A percentile compares a stretch with the other conserved stretches of the same genome.
phyloP scores from a whole-genome alignment of 1,284 basidiomycete species.

The Ustilago hordei region DNA sequence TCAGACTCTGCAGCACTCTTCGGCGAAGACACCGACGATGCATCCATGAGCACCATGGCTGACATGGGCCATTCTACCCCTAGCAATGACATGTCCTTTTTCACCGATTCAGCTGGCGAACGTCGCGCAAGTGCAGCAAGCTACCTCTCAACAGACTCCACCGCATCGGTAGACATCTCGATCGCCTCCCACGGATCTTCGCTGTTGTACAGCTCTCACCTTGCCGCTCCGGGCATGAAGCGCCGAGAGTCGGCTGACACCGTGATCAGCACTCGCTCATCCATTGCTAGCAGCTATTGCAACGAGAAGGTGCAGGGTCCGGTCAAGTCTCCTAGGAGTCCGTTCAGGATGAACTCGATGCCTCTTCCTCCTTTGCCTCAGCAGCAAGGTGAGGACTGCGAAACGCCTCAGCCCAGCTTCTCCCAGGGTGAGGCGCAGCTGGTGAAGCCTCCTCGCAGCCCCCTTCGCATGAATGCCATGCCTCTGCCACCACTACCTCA shows the following conservation, averaged over 20 bases:
- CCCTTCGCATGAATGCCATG: slow-evolving; percentile 27
- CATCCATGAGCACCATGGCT: slow-evolving; percentile 37
- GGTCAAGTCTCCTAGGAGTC: slow-evolving; percentile 30
- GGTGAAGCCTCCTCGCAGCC: slow-evolving; percentile 9
- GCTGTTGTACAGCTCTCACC: slow-evolving; percentile 37
- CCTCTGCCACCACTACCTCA: slow-evolving; percentile 35
- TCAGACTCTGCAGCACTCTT: slow-evolving; percentile 24
- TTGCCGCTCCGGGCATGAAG: slow-evolving; percentile 24
- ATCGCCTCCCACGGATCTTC: slow-evolving; percentile 35
- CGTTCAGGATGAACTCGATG: slow-evolving; percentile 14
- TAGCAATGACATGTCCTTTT: not conserved
- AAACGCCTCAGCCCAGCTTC: slow-evolving; percentile 19
- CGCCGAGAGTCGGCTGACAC: slow-evolving; percentile 26
- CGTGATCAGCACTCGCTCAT: slow-evolving; percentile 32
- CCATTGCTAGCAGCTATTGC: slow-evolving; percentile 37
- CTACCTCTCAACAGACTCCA: slow-evolving; percentile 37
- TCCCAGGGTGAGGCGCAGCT: not conserved
- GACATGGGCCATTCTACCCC: slow-evolving; percentile 32
- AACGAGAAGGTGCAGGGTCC: slow-evolving; percentile 18
- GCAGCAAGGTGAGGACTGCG: slow-evolving; percentile 12
- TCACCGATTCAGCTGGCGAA: slow-evolving; percentile 1
- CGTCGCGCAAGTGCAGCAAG: slow-evolving; percentile 35
- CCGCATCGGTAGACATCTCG: slow-evolving; percentile 31
- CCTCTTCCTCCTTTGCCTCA: slow-evolving; percentile 20
- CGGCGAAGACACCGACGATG: slow-evolving; percentile 30